Evolutionary conservation across 2,329 filamentous ascomycete genomes (phyloP).

Genomic region (Lasiodiplodia sp.): DNA sequence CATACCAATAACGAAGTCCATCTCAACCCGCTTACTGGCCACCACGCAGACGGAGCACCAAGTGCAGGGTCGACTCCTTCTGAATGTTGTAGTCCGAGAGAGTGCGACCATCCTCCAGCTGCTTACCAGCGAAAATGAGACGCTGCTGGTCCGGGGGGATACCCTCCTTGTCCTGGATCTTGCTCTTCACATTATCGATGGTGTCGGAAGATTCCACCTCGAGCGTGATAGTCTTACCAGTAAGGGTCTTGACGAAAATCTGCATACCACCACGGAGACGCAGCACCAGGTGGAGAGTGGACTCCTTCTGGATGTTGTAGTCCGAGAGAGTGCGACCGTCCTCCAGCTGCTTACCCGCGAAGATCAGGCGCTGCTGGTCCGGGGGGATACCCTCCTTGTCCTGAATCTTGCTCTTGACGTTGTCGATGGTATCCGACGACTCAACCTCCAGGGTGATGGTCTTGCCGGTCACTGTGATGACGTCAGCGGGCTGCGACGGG

Average conservation of each 20-base stretch:
- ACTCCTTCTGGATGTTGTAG: conserved; percentile 97
- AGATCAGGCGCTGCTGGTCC: conserved; percentile 95
- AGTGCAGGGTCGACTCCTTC: conserved; percentile 76
- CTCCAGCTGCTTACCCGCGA: conserved; percentile 95
- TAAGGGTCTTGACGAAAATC: conserved; percentile 65
- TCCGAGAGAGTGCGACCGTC: conserved; percentile 89
- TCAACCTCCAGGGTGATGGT: conserved; percentile 66
- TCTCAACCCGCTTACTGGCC: conserved; percentile 39
- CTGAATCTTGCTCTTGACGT: conserved; percentile 96
- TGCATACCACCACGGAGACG: conserved; percentile 83
- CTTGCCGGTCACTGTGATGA: conserved; percentile 62
- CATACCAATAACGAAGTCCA: not conserved
- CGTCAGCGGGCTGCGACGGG: conserved; percentile 44
- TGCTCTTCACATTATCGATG: conserved; percentile 92
- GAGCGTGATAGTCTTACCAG: conserved; percentile 91
- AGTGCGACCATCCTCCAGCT: conserved; percentile 90
- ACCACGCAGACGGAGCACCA: conserved; percentile 68
- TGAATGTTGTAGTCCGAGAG: conserved; percentile 97
- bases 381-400: conserved; percentile 97
- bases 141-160: conserved; percentile 96
- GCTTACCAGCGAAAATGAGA: conserved; percentile 92
- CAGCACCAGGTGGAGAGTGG: conserved; percentile 83
- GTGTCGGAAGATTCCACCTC: conserved; percentile 90
- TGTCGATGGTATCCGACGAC: conserved; percentile 88
- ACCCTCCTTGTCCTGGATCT: conserved; percentile 83